Percentiles rank a stretch among this genome's conserved stretches.
These are phyloP conservation scores for Colletotrichum camelliae DNA, from an alignment of 2,329 filamentous ascomycete species.

Conservation along the genomic window DNA sequence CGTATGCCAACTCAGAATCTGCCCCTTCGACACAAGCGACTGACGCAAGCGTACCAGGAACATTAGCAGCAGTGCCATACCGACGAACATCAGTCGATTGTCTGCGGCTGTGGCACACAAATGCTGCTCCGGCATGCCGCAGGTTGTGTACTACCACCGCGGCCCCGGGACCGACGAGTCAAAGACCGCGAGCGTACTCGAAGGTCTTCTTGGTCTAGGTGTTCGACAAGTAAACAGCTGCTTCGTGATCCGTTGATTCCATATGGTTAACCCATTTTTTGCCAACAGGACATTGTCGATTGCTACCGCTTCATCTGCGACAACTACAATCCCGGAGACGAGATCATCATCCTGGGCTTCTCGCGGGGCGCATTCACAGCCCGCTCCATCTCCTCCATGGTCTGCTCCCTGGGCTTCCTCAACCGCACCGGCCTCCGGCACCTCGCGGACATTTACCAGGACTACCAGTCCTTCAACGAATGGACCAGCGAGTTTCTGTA, in stretches of 20 bases:
- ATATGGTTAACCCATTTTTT: not conserved
- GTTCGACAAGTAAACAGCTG: constrained; percentile 10
- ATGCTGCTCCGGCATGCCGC: constrained; percentile 32
- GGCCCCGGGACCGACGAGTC: constrained; percentile 35
- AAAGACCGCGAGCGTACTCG: constrained; percentile 24
- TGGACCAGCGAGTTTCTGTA: not conserved
- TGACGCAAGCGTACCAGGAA: not conserved
- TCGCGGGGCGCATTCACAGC: constrained; percentile 42
- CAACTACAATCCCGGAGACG: constrained; percentile 37
- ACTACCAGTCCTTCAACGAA: constrained; percentile 16
- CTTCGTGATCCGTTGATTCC: accelerated
- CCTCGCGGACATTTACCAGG: constrained; percentile 14
- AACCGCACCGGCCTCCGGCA: constrained; percentile 13
- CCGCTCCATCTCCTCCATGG: constrained; percentile 34
- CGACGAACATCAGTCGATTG: constrained; percentile 39
- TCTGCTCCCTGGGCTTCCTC: constrained; percentile 21
- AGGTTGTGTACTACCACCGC: constrained; percentile 42
- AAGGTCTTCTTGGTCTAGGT: constrained; percentile 29
- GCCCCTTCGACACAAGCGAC: accelerated
- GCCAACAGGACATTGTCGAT: constrained; percentile 32
- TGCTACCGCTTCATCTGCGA: constrained; percentile 40
- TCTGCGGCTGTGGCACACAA: constrained; percentile 34
- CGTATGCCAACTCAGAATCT: not conserved
- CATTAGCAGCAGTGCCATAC: not conserved
- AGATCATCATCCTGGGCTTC: constrained; percentile 41